Percentiles rank a stretch among this genome's conserved stretches.
Conservation (phyloP, 371 early-diverging fungal species). For the Apophysomyces variabilis region DNA sequence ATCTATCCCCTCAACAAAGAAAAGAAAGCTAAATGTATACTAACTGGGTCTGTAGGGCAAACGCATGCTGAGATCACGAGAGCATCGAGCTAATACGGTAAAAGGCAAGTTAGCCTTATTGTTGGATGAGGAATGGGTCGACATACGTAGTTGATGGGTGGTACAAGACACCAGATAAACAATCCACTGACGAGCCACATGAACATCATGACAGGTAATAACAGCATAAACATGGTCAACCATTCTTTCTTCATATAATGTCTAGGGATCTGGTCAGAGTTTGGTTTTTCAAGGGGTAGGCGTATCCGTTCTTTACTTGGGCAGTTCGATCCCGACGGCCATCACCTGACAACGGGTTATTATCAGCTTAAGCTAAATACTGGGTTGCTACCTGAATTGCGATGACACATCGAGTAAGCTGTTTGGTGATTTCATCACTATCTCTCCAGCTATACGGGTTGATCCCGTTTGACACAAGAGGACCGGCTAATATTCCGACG, state of each 20-base stretch:
- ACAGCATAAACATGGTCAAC: slow-evolving; percentile 70
- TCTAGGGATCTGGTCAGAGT: slow-evolving; percentile 29
- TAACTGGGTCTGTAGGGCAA: slow-evolving; percentile 96
- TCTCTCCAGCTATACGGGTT: slow-evolving; percentile 63
- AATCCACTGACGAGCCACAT: slow-evolving; percentile 89
- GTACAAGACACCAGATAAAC: slow-evolving; percentile 67
- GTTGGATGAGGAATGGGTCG: slow-evolving; percentile 1
- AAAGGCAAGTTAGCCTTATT: not conserved
- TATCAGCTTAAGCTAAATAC: not conserved
- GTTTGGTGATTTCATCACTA: slow-evolving; percentile 62
- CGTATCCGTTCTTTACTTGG: slow-evolving; percentile 56
- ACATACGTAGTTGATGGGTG: slow-evolving; percentile 67
- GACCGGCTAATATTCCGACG: slow-evolving; percentile 92
- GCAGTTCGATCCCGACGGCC: slow-evolving; percentile 87
- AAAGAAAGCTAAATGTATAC: slow-evolving; percentile 12
- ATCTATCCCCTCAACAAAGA: not conserved
- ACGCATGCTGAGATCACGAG: slow-evolving; percentile 88
- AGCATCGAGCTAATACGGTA: slow-evolving; percentile 60
- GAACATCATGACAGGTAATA: slow-evolving; percentile 83
- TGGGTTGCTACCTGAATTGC: slow-evolving; percentile 69
- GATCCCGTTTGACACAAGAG: slow-evolving; percentile 65
- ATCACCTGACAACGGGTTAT: slow-evolving; percentile 61
- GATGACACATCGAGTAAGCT: slow-evolving; percentile 79
- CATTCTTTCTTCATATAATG: slow-evolving; percentile 62
- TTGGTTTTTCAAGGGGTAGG: not conserved